These are phyloP conservation scores for Daldinia loculata DNA, from an alignment of 495 filamentous ascomycete species.

Conservation along the genomic window DNA sequence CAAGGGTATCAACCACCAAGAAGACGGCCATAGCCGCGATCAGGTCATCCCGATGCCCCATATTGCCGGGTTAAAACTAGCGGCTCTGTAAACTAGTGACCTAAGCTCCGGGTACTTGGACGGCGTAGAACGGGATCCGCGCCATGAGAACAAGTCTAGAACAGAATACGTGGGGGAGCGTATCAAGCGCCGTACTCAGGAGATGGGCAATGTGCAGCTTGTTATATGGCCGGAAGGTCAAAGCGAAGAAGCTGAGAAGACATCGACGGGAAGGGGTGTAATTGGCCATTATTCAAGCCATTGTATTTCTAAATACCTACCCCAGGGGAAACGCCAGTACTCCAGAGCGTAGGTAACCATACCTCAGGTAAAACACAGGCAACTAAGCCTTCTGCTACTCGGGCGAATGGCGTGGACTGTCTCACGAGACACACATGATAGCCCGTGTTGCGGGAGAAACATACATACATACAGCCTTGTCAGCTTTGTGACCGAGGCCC, in stretches of 20 bases:
- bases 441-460: neutral
- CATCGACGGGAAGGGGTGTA: constrained; percentile 1
- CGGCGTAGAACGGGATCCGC: neutral
- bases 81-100: constrained; percentile 11
- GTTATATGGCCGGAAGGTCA: neutral
- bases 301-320: constrained; percentile 3
- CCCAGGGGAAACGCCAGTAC: neutral
- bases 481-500: constrained; percentile 29
- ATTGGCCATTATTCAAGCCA: constrained; percentile 15
- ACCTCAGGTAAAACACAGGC: constrained; percentile 6
- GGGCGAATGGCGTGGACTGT: neutral
- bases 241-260: constrained; percentile 3
- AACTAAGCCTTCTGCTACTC: neutral
- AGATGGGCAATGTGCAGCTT: neutral
- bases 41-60: constrained; percentile 38
- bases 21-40: constrained; percentile 40
- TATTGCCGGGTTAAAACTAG: constrained; percentile 16
- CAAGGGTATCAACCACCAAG: constrained; percentile 33
- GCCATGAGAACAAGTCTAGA: constrained; percentile 8
- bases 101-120: constrained; percentile 16
- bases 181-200: neutral
- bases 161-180: neutral
- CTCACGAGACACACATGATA: constrained; percentile 16
- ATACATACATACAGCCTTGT: constrained; percentile 8
- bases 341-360: constrained; percentile 7